Evolutionary conservation across 2,329 filamentous ascomycete genomes (phyloP).

Genomic region (Aureobasidium leucospermi): DNA sequence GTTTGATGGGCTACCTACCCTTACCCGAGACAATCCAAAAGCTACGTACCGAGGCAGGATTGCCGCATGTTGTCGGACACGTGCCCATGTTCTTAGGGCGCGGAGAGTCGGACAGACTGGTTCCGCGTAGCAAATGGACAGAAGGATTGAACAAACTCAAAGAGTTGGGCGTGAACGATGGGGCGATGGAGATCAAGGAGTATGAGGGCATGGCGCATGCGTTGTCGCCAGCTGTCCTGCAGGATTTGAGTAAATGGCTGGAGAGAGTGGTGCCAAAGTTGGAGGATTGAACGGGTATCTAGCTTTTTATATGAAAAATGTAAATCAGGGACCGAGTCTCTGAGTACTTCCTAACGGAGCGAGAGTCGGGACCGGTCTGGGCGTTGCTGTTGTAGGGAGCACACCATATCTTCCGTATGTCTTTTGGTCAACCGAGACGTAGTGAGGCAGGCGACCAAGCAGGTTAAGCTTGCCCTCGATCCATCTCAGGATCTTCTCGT

Average conservation of each 20-base stretch:
- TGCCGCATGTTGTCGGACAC: constrained; percentile 29
- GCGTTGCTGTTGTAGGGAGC: constrained; percentile 47
- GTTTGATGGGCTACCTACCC: constrained; percentile 43
- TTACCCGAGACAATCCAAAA: constrained; percentile 32
- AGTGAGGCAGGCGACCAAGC: constrained; percentile 76
- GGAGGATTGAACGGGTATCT: constrained; percentile 18
- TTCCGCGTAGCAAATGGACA: constrained; percentile 38
- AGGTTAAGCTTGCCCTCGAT: constrained; percentile 84
- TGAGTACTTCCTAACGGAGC: constrained; percentile 52
- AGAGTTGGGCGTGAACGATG: constrained; percentile 33
- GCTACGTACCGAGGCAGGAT: constrained; percentile 31
- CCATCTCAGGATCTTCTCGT: constrained; percentile 80
- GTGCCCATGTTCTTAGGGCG: constrained; percentile 41
- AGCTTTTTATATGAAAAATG: background rate
- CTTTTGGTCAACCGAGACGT: constrained; percentile 92
- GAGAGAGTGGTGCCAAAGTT: constrained; percentile 34
- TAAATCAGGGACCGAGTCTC: constrained; percentile 57
- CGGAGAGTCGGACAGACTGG: constrained; percentile 40
- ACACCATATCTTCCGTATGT: constrained; percentile 90
- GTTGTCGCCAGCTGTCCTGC: constrained; percentile 35
- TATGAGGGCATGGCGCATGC: constrained; percentile 44
- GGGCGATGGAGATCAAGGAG: constrained; percentile 34
- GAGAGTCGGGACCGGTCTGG: constrained; percentile 20
- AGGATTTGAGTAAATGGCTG: constrained; percentile 39
- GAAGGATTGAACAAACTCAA: constrained; percentile 35